phyloP scores from a whole-genome alignment of 352 stramenopile species.

The Phytophthora cactorum region DNA sequence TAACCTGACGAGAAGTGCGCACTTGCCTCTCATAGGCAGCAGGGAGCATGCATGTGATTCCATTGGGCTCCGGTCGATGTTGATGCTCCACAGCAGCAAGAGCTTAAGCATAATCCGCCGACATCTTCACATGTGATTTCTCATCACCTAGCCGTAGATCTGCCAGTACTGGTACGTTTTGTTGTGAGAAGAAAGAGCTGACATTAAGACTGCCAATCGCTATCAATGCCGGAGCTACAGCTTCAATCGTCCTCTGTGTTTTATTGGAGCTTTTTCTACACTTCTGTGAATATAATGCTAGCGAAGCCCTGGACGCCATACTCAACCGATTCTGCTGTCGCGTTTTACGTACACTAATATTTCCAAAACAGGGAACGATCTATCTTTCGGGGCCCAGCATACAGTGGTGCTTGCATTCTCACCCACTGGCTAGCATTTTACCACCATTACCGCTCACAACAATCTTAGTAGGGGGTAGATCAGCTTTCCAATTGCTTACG shows the following conservation, averaged over 20 bases:
- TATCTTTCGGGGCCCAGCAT: constrained; percentile 33
- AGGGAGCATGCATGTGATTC: no score
- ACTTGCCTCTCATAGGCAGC: no score
- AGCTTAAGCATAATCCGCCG: no score
- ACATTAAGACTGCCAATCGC: constrained; percentile 23
- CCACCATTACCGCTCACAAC: neutral
- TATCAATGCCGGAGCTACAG: constrained; percentile 10
- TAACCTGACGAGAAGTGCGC: no score
- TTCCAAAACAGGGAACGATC: constrained; percentile 32
- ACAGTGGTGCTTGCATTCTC: constrained; percentile 10
- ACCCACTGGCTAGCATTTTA: neutral
- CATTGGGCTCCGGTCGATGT: no score
- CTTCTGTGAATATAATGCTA: constrained; percentile 9
- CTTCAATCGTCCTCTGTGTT: constrained; percentile 6
- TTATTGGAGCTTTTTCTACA: neutral
- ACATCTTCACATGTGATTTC: neutral
- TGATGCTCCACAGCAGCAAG: no score
- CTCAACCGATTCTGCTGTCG: constrained; percentile 3
- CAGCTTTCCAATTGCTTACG: constrained; percentile 26
- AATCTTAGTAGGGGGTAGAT: constrained; percentile 14
- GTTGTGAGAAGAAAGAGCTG: constrained; percentile 31
- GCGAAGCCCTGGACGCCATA: constrained; percentile 8
- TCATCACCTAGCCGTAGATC: constrained; percentile 4
- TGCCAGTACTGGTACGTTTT: constrained; percentile 9
- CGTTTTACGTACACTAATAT: constrained; percentile 22